Evolutionary conservation across 2,329 filamentous ascomycete species (phyloP), one percentile per base, ranked within the genome.

Genomic region (Arachnopeziza araneosa): DNA sequence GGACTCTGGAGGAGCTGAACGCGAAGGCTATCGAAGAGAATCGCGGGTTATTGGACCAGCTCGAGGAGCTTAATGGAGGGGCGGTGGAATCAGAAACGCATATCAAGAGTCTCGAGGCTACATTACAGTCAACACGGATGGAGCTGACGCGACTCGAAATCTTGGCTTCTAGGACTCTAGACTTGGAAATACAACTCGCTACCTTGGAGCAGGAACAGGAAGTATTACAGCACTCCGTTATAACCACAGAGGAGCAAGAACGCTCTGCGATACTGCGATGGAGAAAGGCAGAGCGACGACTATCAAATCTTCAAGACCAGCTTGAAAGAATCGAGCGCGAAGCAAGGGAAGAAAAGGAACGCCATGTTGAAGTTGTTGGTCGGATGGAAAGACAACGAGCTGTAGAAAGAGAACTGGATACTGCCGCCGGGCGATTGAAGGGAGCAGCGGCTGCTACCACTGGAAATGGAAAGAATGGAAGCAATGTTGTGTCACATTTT

Each of bases 241-340:
- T 82, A 12, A 77, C 80, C 9, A 89, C 87, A 22, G 83, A 88
- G 63, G 85, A 91, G 62, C 90, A 96, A 67, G 88, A 91, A 67
- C 85, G 86, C 58, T 87, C 88, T 3, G 91, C 93, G 12, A 80
- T 93, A 60, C 85, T 90, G 67, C 82, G 93, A 67, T 98, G 92
- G 89, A 89, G 86, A 76, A 86, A 89, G 69, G 92, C 95, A 0
- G 92, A 98, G 76, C 82, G 86, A 48, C 89, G 86, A 30, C 83
- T 98, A 62, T 80, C 81, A 57, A 84, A 90, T 64, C 81, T 99
- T 62, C 89, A 96, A 70, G 88, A 92, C 62, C 91, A 98, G 74
- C 80, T 98, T 21, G 93, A 96, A 71, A 83, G 84, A 64, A 95
- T 99, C 71, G 93, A 98, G 71, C 83, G 83, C 62, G 93, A 98